phyloP scores from a whole-genome alignment of 2,329 filamentous ascomycete species.

The Colletotrichum sp. region DNA sequence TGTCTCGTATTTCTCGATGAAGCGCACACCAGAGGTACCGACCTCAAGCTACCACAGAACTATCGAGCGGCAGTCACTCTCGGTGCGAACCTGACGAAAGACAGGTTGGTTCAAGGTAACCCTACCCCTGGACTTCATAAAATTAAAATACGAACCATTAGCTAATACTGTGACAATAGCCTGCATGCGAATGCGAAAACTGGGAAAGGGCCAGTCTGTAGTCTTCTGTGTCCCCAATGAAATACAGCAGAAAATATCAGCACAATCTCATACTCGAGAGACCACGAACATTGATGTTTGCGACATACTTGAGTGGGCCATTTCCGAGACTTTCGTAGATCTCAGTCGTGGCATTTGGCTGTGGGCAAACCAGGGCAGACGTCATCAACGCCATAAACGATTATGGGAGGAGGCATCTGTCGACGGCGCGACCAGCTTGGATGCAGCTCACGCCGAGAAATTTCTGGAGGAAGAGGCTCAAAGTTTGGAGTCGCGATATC shows the following conservation, averaged over 20 bases:
- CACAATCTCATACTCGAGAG: constrained; percentile 4
- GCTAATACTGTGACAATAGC: constrained; percentile 41
- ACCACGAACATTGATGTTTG: constrained; percentile 43
- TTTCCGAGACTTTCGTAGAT: constrained; percentile 60
- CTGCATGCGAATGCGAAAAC: constrained; percentile 74
- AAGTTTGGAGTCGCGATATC: constrained; percentile 57
- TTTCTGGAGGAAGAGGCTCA: constrained; percentile 63
- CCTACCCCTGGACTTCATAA: too few relatives aligned
- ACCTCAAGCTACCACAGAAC: constrained; percentile 62
- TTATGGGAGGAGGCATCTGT: constrained; percentile 32
- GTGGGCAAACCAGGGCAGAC: constrained; percentile 65
- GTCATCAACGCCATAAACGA: constrained; percentile 46
- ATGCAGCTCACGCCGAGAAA: constrained; percentile 32
- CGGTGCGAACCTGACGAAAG: constrained; percentile 69
- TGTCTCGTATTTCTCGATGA: constrained; percentile 76
- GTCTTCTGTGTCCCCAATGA: constrained; percentile 65
- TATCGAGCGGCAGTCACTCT: constrained; percentile 73
- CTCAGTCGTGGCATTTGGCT: constrained; percentile 55
- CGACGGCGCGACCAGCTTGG: constrained; percentile 11
- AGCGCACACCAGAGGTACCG: constrained; percentile 72
- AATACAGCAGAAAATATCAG: constrained; percentile 57
- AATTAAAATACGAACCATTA: too few relatives aligned
- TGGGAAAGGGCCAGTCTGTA: constrained; percentile 70
- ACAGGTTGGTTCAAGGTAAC: constrained; percentile 69
- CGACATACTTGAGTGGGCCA: constrained; percentile 65